Conservation (phyloP, 2,329 filamentous ascomycete species). For the Ascochyta pisi region DNA sequence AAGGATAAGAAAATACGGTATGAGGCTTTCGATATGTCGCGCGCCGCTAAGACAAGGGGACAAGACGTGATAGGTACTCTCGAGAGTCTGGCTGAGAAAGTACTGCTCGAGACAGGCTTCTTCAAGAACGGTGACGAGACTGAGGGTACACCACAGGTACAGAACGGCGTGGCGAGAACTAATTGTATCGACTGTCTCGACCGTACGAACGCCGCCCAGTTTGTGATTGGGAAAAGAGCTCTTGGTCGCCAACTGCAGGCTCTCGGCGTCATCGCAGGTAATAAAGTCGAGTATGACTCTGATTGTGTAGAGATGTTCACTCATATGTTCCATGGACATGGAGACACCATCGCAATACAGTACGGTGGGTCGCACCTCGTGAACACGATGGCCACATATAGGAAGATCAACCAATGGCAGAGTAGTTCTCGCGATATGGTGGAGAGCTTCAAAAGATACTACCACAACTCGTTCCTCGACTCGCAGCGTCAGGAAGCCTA, state of each 20-base stretch:
- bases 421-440: slow-evolving; percentile 98
- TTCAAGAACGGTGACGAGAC: slow-evolving; percentile 88
- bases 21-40: slow-evolving; percentile 97
- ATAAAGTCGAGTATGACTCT: slow-evolving; percentile 87
- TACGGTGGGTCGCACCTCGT: slow-evolving; percentile 97
- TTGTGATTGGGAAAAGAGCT: slow-evolving; percentile 94
- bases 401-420: slow-evolving; percentile 99
- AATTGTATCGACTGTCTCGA: slow-evolving; percentile 99
- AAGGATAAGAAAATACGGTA: slow-evolving; percentile 85
- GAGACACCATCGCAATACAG: slow-evolving; percentile 96
- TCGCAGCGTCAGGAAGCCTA: slow-evolving; percentile 98
- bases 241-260: slow-evolving; percentile 92
- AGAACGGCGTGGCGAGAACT: slow-evolving; percentile 91
- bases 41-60: slow-evolving; percentile 87
- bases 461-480: slow-evolving; percentile 98
- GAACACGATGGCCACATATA: slow-evolving; percentile 99
- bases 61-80: slow-evolving; percentile 94
- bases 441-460: slow-evolving; percentile 98
- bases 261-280: slow-evolving; percentile 81
- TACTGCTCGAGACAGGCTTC: slow-evolving; percentile 85
- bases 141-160: slow-evolving; percentile 70
- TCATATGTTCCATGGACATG: slow-evolving; percentile 96
- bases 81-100: slow-evolving; percentile 86
- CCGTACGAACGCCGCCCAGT: slow-evolving; percentile 95
- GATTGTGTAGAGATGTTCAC: slow-evolving; percentile 97